These are phyloP conservation scores for Casuarina equisetifolia DNA, from an alignment of 306 rosid species.

Conservation along the genomic window DNA sequence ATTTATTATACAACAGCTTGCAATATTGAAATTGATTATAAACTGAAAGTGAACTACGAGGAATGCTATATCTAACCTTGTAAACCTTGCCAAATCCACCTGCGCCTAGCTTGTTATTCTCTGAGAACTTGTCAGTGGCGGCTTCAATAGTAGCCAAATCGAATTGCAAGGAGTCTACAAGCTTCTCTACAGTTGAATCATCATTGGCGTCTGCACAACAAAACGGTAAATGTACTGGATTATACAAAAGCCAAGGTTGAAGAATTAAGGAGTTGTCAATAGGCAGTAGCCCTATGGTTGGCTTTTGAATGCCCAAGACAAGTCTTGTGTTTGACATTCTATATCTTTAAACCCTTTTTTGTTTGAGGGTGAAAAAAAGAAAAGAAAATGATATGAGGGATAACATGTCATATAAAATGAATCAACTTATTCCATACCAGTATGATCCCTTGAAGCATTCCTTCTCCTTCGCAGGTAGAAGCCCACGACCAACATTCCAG, in stretches of 20 bases:
- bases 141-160: conserved; percentile 9
- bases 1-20: no score
- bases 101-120: conserved; percentile 21
- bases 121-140: conserved; percentile 33
- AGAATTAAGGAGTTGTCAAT: no score
- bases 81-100: conserved; percentile 38
- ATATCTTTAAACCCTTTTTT: no score
- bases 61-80: conserved; percentile 13
- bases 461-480: background rate
- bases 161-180: conserved; percentile 19
- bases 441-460: background rate
- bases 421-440: background rate
- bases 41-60: no score
- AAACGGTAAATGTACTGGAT: background rate
- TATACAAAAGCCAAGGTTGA: no score
- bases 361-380: no score
- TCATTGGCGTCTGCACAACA: background rate
- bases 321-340: no score
- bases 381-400: no score
- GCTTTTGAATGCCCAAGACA: no score
- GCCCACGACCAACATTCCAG: background rate
- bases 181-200: background rate
- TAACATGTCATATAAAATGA: no score
- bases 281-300: no score
- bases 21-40: no score